These are phyloP conservation scores for Pseudogymnoascus sp. DNA, from an alignment of 2,329 filamentous ascomycete genomes.

Conservation along the genomic window DNA sequence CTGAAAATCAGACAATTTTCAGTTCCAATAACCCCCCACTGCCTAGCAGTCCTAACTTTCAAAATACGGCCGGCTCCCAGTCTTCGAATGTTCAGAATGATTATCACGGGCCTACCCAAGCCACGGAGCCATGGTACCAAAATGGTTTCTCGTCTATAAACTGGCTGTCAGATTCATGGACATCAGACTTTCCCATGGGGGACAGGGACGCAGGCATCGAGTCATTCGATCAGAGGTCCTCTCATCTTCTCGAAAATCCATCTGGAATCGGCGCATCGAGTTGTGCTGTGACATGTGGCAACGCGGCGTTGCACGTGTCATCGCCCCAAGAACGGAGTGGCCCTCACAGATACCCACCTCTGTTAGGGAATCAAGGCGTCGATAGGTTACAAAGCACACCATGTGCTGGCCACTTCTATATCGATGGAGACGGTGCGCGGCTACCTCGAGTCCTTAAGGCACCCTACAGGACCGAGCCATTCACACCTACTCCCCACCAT, in stretches of 20 bases:
- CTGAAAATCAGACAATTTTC: neutral
- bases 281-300: neutral
- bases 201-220: neutral
- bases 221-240: neutral
- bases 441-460: constrained; percentile 20
- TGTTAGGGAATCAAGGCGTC: neutral
- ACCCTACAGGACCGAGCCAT: constrained; percentile 15
- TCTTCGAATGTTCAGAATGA: neutral
- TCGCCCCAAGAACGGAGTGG: neutral
- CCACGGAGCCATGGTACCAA: constrained; percentile 15
- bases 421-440: constrained; percentile 23
- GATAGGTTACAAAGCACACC: constrained; percentile 14
- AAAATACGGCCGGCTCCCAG: neutral
- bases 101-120: neutral
- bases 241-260: neutral
- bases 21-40: neutral
- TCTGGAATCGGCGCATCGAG: neutral
- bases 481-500: neutral
- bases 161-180: constrained; percentile 23
- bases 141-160: constrained; percentile 21
- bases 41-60: neutral
- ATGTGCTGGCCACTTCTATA: constrained; percentile 20
- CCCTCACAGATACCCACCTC: neutral
- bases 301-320: neutral
- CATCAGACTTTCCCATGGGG: constrained; percentile 16